phyloP scores from a whole-genome alignment of 441 rosid species.

The Brassica hybrid region DNA sequence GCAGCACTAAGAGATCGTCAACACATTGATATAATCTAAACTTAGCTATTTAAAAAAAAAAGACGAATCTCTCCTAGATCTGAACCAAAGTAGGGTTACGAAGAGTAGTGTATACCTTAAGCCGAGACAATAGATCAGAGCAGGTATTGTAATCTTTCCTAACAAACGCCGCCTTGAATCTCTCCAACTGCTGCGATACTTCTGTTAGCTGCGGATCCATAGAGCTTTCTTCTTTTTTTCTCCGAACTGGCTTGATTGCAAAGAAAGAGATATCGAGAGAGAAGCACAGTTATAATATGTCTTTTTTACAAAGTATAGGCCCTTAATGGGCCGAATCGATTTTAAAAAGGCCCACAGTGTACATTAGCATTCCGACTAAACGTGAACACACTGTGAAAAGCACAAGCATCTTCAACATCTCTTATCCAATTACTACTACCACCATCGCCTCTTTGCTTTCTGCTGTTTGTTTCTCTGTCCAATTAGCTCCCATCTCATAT shows the following conservation, averaged over 20 bases:
- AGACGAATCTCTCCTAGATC: conserved; percentile 10
- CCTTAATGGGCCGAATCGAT: conserved; percentile 14
- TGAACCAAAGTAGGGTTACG: conserved; percentile 23
- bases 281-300: background rate
- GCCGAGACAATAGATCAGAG: conserved; percentile 65
- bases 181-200: conserved; percentile 79
- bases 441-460: conserved; percentile 11
- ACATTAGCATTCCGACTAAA: conserved; percentile 33
- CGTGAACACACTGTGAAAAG: conserved; percentile 13
- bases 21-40: background rate
- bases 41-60: background rate
- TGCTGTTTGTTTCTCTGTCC: background rate
- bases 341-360: background rate
- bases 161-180: conserved; percentile 77
- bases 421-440: conserved; percentile 18
- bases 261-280: conserved; percentile 25
- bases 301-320: conserved; percentile 13
- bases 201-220: conserved; percentile 92
- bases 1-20: background rate
- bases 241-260: conserved; percentile 40
- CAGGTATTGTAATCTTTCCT: conserved; percentile 68
- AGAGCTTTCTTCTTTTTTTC: conserved; percentile 1
- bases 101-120: conserved; percentile 58
- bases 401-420: conserved; percentile 17
- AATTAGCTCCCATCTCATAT: conserved; percentile 11